Evolutionary conservation across 768 basidiomycete genomes (phyloP).

Genomic region (Pleurotus ostreatus): DNA sequence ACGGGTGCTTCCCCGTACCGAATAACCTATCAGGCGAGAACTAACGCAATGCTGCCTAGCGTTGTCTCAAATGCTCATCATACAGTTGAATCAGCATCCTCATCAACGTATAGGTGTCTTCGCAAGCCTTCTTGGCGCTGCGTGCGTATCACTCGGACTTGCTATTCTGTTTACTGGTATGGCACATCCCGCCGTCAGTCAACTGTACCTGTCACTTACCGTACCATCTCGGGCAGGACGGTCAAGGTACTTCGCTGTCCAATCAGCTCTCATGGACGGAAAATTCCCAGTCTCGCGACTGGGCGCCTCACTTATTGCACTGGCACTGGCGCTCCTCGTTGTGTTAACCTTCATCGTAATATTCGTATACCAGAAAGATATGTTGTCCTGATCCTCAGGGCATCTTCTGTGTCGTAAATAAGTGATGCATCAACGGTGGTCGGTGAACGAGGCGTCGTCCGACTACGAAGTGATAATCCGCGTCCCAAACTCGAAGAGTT

Average conservation of each 20-base stretch:
- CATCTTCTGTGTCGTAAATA: too few relatives aligned
- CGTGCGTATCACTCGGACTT: not conserved
- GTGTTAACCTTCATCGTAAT: not conserved
- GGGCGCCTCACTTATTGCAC: conserved; percentile 25
- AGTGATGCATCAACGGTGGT: too few relatives aligned
- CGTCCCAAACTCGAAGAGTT: conserved; percentile 48
- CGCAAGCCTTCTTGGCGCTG: conserved; percentile 2
- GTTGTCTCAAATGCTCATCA: not conserved
- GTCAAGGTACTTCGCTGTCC: conserved; percentile 21
- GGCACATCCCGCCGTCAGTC: not conserved
- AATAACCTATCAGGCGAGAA: not conserved
- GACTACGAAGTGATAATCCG: conserved; percentile 39
- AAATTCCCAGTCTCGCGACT: conserved; percentile 35
- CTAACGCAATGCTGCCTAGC: not conserved
- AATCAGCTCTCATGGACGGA: conserved; percentile 32
- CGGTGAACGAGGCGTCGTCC: too few relatives aligned
- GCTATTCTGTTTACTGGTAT: not conserved
- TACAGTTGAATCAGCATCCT: not conserved
- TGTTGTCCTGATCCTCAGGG: not conserved
- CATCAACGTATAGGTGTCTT: not conserved
- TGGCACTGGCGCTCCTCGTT: conserved; percentile 26
- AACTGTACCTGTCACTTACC: not conserved
- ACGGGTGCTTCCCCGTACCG: too few relatives aligned
- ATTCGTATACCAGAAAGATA: not conserved
- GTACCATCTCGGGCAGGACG: conserved; percentile 8